These are phyloP conservation scores for Piloderma croceum DNA, from an alignment of 768 basidiomycete species.

Conservation along the genomic window DNA sequence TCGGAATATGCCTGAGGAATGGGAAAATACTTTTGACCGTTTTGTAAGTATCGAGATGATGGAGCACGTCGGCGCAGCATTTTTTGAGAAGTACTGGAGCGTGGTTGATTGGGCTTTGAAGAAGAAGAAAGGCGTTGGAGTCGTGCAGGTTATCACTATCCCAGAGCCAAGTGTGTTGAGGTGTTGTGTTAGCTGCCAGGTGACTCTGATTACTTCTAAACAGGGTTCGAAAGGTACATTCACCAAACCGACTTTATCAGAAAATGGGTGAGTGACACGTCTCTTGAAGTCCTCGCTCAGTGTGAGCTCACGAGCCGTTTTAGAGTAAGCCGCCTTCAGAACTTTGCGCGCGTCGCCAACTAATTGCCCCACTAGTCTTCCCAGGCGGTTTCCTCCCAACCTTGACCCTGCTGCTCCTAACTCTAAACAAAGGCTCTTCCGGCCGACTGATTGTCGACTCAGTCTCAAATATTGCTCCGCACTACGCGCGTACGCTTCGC, in stretches of 20 bases:
- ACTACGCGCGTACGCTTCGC: slow-evolving; percentile 59
- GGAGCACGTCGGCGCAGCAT: slow-evolving; percentile 49
- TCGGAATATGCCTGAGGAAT: slow-evolving; percentile 35
- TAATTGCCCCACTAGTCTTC: slow-evolving; percentile 32
- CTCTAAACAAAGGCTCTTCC: slow-evolving; percentile 35
- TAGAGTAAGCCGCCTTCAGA: slow-evolving; percentile 9
- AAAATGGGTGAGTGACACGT: slow-evolving; percentile 50
- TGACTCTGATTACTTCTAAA: not conserved
- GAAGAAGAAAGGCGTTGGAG: slow-evolving; percentile 38
- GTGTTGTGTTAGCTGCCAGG: not conserved
- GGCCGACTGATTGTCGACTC: slow-evolving; percentile 46
- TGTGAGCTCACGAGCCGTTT: slow-evolving; percentile 1
- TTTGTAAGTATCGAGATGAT: slow-evolving; percentile 57
- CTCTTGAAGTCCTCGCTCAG: not conserved
- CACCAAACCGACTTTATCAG: slow-evolving; percentile 48
- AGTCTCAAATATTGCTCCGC: slow-evolving; percentile 51
- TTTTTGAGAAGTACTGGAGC: slow-evolving; percentile 42
- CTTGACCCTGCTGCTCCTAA: slow-evolving; percentile 36
- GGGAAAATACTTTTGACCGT: slow-evolving; percentile 41
- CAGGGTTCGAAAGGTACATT: slow-evolving; percentile 32
- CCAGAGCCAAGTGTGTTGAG: slow-evolving; percentile 39
- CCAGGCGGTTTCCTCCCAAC: slow-evolving; percentile 54
- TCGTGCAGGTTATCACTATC: slow-evolving; percentile 51
- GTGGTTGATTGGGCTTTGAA: slow-evolving; percentile 47
- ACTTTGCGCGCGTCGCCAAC: not conserved